A percentile compares a stretch with the other conserved stretches of the same genome.
These are phyloP conservation scores for Ophiocordyceps robertsii DNA, from an alignment of 2,329 filamentous ascomycete genomes.

Conservation along the genomic window DNA sequence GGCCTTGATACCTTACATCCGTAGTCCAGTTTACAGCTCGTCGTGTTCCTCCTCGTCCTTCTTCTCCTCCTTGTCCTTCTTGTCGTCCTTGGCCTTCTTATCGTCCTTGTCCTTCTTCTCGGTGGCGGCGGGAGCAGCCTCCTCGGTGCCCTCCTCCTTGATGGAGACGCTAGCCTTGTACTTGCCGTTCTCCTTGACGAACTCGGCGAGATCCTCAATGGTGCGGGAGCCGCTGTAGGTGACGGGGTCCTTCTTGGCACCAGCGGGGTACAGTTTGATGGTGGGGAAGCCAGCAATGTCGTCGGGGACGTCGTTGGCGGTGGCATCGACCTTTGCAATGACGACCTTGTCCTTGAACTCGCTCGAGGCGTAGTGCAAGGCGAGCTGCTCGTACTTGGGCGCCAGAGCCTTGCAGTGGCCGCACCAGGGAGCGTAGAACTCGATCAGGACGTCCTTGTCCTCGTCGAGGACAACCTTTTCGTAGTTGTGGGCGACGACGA, in stretches of 20 bases:
- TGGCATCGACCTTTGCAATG: slow-evolving; percentile 96
- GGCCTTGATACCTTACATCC: slow-evolving; percentile 6
- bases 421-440: slow-evolving; percentile 99
- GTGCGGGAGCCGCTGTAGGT: slow-evolving; percentile 83
- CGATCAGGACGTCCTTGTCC: slow-evolving; percentile 90
- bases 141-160: slow-evolving; percentile 39
- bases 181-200: slow-evolving; percentile 92
- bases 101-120: slow-evolving; percentile 32
- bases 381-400: slow-evolving; percentile 92
- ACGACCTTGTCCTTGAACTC: slow-evolving; percentile 73
- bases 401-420: slow-evolving; percentile 98
- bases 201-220: slow-evolving; percentile 79
- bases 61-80: slow-evolving; percentile 9
- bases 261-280: slow-evolving; percentile 94
- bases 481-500: slow-evolving; percentile 91
- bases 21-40: slow-evolving; percentile 51
- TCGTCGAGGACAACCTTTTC: slow-evolving; percentile 83
- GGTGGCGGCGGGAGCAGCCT: slow-evolving; percentile 38
- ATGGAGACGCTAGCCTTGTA: slow-evolving; percentile 59
- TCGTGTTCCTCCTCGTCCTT: slow-evolving; percentile 41
- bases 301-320: slow-evolving; percentile 89
- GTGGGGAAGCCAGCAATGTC: slow-evolving; percentile 97
- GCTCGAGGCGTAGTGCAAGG: slow-evolving; percentile 59
- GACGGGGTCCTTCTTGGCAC: slow-evolving; percentile 70
- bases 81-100: slow-evolving; percentile 28